Percentiles rank a stretch among this genome's conserved stretches.
These are phyloP conservation scores for Mycosphaerella sp. DNA, from an alignment of 2,329 filamentous ascomycete genomes.

Conservation along the genomic window DNA sequence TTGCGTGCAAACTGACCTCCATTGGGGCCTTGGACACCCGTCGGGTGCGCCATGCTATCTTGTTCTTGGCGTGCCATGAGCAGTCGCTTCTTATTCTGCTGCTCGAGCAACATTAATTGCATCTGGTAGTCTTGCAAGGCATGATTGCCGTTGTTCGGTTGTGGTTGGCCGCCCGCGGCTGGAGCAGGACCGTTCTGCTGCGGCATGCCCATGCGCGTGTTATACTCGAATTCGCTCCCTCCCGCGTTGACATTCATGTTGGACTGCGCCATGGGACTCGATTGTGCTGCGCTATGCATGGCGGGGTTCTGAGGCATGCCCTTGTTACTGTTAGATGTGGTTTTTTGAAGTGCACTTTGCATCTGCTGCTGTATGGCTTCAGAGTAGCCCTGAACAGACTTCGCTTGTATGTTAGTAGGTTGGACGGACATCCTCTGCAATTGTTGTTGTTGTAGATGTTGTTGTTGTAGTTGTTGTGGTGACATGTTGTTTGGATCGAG, in stretches of 20 bases:
- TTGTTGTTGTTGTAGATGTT: slow-evolving; percentile 48
- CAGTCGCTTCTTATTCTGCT: slow-evolving; percentile 79
- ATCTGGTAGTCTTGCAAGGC: slow-evolving; percentile 83
- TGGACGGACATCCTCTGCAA: slow-evolving; percentile 58
- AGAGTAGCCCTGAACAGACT: slow-evolving; percentile 82
- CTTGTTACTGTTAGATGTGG: slow-evolving; percentile 61
- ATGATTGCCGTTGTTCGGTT: slow-evolving; percentile 59
- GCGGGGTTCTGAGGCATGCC: slow-evolving; percentile 54
- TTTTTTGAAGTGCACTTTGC: slow-evolving; percentile 65
- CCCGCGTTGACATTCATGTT: slow-evolving; percentile 62
- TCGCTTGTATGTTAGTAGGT: slow-evolving; percentile 59
- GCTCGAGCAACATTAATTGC: slow-evolving; percentile 80
- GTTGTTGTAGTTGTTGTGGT: slow-evolving; percentile 21
- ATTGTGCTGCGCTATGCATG: slow-evolving; percentile 42
- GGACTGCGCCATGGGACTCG: slow-evolving; percentile 30
- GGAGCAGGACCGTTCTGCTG: slow-evolving; percentile 23
- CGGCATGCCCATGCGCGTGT: slow-evolving; percentile 29
- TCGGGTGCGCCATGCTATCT: slow-evolving; percentile 55
- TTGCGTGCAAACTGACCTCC: slow-evolving; percentile 46
- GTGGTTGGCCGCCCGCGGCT: slow-evolving; percentile 27
- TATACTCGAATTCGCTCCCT: slow-evolving; percentile 33
- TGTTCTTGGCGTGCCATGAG: slow-evolving; percentile 79
- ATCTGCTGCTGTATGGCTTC: slow-evolving; percentile 78
- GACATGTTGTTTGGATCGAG: slow-evolving; percentile 70
- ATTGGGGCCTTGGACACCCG: slow-evolving; percentile 34